Percentiles rank a stretch among this genome's conserved stretches.
Conservation (phyloP, 805 yeast species). For the Zygosaccharomyces pseudorouxii region DNA sequence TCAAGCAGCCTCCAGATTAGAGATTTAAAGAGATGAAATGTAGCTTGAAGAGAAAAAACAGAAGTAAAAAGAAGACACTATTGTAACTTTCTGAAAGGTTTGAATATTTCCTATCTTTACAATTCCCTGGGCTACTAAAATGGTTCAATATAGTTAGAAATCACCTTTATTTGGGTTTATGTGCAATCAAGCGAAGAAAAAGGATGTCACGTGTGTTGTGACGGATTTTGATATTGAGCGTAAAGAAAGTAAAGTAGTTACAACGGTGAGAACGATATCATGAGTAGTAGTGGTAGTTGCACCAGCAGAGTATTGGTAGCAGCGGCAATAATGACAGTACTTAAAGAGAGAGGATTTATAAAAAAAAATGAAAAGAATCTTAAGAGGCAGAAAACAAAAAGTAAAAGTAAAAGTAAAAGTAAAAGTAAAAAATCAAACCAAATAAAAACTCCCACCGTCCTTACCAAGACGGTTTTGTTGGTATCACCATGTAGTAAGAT, state of each 20-base stretch:
- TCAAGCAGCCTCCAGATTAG: neutral
- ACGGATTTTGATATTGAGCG: neutral
- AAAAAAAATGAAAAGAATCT: neutral
- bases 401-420: neutral
- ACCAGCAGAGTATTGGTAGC: neutral
- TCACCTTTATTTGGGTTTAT: neutral
- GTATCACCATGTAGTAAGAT: neutral
- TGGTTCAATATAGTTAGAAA: neutral
- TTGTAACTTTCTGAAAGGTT: neutral
- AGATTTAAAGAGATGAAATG: neutral
- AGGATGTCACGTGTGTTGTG: neutral
- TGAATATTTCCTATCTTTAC: neutral
- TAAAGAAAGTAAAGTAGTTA: neutral
- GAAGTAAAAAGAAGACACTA: neutral
- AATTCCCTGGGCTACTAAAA: neutral
- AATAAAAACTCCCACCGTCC: neutral
- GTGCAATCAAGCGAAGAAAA: neutral
- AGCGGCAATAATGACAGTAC: neutral
- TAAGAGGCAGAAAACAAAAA: neutral
- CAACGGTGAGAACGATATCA: neutral
- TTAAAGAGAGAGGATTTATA: constrained; percentile 1
- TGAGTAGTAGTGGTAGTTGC: neutral
- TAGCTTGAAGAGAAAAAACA: neutral
- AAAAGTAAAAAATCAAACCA: constrained; percentile 4
- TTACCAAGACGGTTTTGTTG: neutral